Percentiles rank a stretch among this genome's conserved stretches.
These are phyloP conservation scores for Goffeauzyma gilvescens DNA, from an alignment of 768 basidiomycete species.

Conservation along the genomic window DNA sequence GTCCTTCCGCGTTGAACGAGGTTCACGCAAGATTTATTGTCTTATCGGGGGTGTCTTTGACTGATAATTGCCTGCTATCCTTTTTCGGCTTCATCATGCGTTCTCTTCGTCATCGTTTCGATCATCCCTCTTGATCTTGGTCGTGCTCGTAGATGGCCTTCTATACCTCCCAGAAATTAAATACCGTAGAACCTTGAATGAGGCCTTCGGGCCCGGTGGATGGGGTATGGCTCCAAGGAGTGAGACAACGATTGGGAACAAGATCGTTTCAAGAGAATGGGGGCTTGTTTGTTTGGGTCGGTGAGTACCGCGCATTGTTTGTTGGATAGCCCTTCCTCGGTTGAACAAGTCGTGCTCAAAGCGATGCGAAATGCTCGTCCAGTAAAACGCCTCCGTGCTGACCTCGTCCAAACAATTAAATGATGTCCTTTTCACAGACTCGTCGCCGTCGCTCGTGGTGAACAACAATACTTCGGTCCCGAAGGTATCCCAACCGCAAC, in stretches of 20 bases:
- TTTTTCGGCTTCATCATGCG: too few relatives aligned
- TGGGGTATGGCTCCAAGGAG: slow-evolving; percentile 91
- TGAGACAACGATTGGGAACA: slow-evolving; percentile 73
- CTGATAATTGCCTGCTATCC: too few relatives aligned
- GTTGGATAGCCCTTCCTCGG: neutral
- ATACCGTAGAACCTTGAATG: slow-evolving; percentile 76
- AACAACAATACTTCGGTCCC: slow-evolving; percentile 91
- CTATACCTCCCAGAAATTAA: slow-evolving; percentile 94
- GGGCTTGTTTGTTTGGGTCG: slow-evolving; percentile 81
- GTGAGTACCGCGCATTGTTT: slow-evolving; percentile 35
- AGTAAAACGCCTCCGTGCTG: neutral
- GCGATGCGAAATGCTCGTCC: neutral
- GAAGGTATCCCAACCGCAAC: slow-evolving; percentile 78
- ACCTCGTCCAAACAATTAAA: neutral
- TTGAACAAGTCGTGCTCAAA: neutral
- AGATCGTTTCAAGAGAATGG: slow-evolving; percentile 79
- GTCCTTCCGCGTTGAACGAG: neutral
- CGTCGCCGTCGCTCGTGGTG: slow-evolving; percentile 76
- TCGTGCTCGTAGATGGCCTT: slow-evolving; percentile 53
- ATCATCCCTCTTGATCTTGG: too few relatives aligned
- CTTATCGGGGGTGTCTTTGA: too few relatives aligned
- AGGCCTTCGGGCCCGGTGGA: slow-evolving; percentile 84
- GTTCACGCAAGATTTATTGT: neutral
- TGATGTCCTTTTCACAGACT: slow-evolving; percentile 39
- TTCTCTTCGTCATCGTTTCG: neutral